Evolutionary conservation across 73 alveolate species (phyloP).

Genomic region (Tetrahymena thermophila): DNA sequence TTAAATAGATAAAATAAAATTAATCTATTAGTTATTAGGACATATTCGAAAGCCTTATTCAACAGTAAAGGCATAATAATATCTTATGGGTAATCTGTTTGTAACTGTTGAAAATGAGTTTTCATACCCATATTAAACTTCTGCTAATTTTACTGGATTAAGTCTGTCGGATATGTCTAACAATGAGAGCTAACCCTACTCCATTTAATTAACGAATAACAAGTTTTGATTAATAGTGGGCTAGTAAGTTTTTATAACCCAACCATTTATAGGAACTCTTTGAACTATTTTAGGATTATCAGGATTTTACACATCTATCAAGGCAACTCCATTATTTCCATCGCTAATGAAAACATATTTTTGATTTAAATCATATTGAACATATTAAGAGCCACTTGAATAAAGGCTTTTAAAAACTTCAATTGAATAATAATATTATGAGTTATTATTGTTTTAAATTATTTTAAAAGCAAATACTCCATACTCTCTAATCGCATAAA

Average conservation of each 20-base stretch:
- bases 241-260: neutral
- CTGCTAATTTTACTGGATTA: neutral
- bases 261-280: neutral
- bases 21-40: neutral
- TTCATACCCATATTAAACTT: neutral
- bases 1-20: neutral
- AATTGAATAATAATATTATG: neutral
- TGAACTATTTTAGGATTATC: neutral
- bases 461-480: neutral
- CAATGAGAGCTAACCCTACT: neutral
- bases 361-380: neutral
- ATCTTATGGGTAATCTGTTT: neutral
- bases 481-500: neutral
- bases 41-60: neutral
- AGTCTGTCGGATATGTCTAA: neutral
- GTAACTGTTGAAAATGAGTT: neutral
- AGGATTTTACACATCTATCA: neutral
- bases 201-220: neutral
- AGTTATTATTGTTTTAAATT: neutral
- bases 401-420: neutral
- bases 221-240: neutral
- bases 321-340: neutral
- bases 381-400: neutral
- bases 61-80: neutral
- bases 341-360: neutral